Conservation (phyloP, 768 basidiomycete genomes). For the Suillus tomentosus region DNA sequence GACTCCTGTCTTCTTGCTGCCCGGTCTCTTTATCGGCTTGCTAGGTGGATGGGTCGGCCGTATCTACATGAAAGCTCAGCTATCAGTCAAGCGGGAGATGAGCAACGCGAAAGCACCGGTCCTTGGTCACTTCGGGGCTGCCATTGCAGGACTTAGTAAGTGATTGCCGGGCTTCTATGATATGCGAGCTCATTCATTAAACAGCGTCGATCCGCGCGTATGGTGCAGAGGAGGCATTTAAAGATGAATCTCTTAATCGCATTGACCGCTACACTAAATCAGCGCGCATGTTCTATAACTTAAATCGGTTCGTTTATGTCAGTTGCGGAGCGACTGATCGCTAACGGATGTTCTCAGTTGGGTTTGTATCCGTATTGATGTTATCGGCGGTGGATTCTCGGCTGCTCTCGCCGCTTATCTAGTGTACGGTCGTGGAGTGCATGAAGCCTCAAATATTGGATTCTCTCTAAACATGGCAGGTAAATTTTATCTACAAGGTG, state of each 20-base stretch:
- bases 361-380: constrained; percentile 57
- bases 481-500: constrained; percentile 14
- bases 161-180: not conserved
- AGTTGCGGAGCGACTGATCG: not conserved
- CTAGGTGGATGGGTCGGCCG: constrained; percentile 47
- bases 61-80: constrained; percentile 57
- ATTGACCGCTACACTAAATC: constrained; percentile 51
- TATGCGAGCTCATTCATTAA: not conserved
- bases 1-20: constrained; percentile 42
- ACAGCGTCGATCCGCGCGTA: constrained; percentile 55
- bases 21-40: constrained; percentile 36
- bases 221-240: constrained; percentile 48
- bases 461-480: constrained; percentile 45
- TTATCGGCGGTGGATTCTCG: constrained; percentile 53
- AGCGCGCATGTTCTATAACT: constrained; percentile 46
- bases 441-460: constrained; percentile 41
- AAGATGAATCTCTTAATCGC: constrained; percentile 41
- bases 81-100: constrained; percentile 59
- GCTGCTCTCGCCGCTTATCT: constrained; percentile 52
- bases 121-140: constrained; percentile 52
- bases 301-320: constrained; percentile 40
- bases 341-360: constrained; percentile 34
- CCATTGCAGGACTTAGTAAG: constrained; percentile 50
- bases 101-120: constrained; percentile 51
- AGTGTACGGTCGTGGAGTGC: constrained; percentile 45